phyloP scores from a whole-genome alignment of 2,329 filamentous ascomycete species.

The Aureobasidium sp. region DNA sequence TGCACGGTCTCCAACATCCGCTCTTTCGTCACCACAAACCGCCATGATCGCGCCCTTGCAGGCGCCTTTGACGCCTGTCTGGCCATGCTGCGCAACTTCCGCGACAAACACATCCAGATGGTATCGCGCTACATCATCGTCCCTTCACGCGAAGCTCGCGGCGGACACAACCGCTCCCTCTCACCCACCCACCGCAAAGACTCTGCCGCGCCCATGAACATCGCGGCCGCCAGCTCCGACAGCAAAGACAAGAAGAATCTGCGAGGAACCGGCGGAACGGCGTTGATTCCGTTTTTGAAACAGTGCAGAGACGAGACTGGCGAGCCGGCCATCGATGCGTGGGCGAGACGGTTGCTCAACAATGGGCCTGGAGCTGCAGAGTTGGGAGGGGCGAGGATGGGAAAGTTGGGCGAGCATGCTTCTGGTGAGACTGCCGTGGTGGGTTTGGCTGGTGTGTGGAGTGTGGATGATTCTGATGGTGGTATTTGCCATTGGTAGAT shows the following conservation, averaged over 20 bases:
- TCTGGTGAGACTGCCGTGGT: conserved; percentile 52
- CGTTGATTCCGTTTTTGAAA: conserved; percentile 90
- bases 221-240: conserved; percentile 50
- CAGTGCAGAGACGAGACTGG: conserved; percentile 94
- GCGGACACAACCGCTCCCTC: conserved; percentile 20
- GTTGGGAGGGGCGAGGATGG: conserved; percentile 39
- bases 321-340: conserved; percentile 72
- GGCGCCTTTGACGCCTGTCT: conserved; percentile 88
- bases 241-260: conserved; percentile 50
- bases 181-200: conserved; percentile 7
- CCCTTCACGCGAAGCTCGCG: conserved; percentile 67
- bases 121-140: conserved; percentile 93
- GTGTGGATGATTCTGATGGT: conserved; percentile 72
- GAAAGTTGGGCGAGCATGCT: conserved; percentile 46
- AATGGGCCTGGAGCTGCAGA: conserved; percentile 41
- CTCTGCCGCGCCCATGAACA: conserved; percentile 42
- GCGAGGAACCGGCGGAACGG: conserved; percentile 86
- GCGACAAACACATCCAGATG: conserved; percentile 93
- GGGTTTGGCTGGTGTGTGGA: conserved; percentile 79
- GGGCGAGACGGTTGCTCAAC: conserved; percentile 53
- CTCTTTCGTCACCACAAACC: conserved; percentile 63
- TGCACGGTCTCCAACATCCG: conserved; percentile 77
- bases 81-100: conserved; percentile 67
- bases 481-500: conserved; percentile 50
- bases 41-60: conserved; percentile 57